Percentiles rank a stretch among this genome's conserved stretches.
Evolutionary conservation across 225 moss, liverwort and hornwort genomes (phyloP).

Genomic region (Polytrichum commune): DNA sequence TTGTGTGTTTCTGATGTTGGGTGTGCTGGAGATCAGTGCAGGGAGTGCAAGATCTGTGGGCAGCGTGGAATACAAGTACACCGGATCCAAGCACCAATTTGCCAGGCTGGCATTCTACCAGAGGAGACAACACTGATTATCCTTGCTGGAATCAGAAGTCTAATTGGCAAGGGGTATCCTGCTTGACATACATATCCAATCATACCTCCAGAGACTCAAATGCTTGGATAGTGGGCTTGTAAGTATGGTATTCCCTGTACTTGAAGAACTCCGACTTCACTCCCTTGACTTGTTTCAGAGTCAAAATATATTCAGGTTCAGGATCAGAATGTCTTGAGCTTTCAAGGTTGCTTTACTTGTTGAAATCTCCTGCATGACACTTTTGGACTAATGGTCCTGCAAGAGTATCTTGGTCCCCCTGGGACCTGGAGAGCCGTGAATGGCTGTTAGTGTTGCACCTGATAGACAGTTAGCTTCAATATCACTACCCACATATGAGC

Average conservation of each 20-base stretch:
- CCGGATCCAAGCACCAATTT: neutral
- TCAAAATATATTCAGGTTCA: neutral
- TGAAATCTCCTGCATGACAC: neutral
- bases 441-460: too few relatives aligned
- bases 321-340: neutral
- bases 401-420: neutral
- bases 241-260: neutral
- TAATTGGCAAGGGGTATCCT: neutral
- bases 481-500: too few relatives aligned
- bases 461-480: too few relatives aligned
- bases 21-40: neutral
- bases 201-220: neutral
- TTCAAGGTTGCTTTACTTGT: neutral
- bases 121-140: neutral
- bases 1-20: neutral
- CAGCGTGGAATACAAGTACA: slow-evolving; percentile 6
- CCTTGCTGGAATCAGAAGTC: neutral
- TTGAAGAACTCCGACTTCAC: neutral
- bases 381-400: neutral
- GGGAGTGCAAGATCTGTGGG: neutral
- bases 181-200: neutral
- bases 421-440: neutral
- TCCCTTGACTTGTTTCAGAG: neutral
- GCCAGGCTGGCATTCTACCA: neutral
- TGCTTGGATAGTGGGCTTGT: neutral